Conservation (phyloP, 768 basidiomycete species). For the Mycena albidolilacea region DNA sequence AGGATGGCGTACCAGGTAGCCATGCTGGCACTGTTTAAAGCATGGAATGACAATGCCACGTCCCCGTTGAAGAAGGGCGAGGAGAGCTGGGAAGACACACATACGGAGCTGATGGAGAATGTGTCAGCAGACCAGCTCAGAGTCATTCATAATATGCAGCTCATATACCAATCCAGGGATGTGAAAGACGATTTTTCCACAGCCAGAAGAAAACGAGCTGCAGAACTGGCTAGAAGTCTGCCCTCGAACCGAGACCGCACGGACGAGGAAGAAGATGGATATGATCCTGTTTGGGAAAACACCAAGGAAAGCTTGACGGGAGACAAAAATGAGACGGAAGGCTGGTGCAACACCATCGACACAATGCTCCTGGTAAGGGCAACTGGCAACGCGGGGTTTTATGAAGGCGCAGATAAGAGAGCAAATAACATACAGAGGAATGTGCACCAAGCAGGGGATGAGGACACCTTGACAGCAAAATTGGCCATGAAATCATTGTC, state of each 20-base stretch:
- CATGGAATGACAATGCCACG: background rate
- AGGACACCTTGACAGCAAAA: background rate
- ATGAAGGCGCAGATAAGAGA: background rate
- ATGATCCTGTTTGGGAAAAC: background rate
- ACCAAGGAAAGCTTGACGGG: background rate
- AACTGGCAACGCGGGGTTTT: background rate
- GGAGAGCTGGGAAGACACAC: background rate
- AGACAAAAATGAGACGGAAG: background rate
- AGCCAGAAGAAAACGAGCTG: background rate
- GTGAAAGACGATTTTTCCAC: background rate
- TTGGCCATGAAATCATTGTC: background rate
- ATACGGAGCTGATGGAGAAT: background rate
- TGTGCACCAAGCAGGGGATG: background rate
- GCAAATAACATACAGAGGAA: background rate
- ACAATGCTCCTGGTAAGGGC: background rate
- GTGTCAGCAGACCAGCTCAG: background rate
- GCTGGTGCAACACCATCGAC: background rate
- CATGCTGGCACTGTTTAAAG: background rate
- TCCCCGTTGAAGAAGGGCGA: background rate
- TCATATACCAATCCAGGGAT: background rate
- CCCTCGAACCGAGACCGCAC: background rate
- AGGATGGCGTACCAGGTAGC: background rate
- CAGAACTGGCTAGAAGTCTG: background rate
- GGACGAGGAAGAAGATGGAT: background rate
- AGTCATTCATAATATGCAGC: background rate